phyloP scores from a whole-genome alignment of 345 rosid genomes.

The Pseudoturritis turrita region DNA sequence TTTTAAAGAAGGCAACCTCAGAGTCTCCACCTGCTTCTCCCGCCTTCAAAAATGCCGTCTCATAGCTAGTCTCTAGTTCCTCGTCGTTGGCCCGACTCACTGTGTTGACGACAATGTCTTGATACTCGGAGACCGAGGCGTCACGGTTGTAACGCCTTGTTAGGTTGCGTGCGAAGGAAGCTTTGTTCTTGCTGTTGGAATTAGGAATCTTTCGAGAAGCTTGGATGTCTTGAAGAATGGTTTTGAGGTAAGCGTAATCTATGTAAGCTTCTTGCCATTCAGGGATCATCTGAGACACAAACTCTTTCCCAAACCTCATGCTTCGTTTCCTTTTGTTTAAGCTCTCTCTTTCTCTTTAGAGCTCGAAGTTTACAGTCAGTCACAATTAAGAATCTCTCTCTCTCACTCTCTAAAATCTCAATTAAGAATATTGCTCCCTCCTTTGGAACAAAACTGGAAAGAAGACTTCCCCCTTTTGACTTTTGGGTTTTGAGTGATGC shows the following conservation, averaged over 20 bases:
- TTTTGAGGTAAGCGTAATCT: constrained; percentile 57
- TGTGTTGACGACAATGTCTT: constrained; percentile 26
- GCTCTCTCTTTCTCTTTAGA: background rate
- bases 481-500: constrained; percentile 15
- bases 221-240: constrained; percentile 41
- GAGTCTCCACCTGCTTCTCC: constrained; percentile 34
- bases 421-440: background rate
- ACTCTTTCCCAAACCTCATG: constrained; percentile 82
- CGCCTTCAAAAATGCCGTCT: constrained; percentile 30
- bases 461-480: background rate
- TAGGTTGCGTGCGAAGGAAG: constrained; percentile 36
- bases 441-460: background rate
- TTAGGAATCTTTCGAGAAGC: constrained; percentile 25
- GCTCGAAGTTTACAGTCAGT: background rate
- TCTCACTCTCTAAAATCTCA: background rate
- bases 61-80: constrained; percentile 4
- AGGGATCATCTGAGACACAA: constrained; percentile 57
- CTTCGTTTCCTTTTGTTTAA: constrained; percentile 4
- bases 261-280: constrained; percentile 85
- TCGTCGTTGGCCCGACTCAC: constrained; percentile 1
- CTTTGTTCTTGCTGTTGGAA: constrained; percentile 20
- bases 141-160: constrained; percentile 14
- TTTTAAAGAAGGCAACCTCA: constrained; percentile 36
- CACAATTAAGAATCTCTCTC: constrained; percentile 1
- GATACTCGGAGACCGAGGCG: background rate